Evolutionary conservation across 139 green algal species (phyloP).

Genomic region (Mesotaenium endlicherianum): DNA sequence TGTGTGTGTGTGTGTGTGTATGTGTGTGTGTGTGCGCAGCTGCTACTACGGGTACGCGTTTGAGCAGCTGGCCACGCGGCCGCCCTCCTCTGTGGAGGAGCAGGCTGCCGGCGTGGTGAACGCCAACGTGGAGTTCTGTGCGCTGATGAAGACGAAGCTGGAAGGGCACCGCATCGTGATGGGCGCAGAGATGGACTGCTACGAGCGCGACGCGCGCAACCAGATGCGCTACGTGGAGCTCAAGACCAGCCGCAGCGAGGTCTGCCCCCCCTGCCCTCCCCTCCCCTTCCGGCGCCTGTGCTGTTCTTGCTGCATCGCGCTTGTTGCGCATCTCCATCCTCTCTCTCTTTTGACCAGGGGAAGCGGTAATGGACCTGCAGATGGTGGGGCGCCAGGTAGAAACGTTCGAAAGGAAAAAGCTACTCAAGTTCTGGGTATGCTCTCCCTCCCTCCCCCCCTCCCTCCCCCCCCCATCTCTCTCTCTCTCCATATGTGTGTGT

Average conservation of each 20-base stretch:
- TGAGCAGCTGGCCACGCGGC: conserved; percentile 19
- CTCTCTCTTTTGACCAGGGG: background rate
- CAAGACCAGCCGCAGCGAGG: conserved; percentile 26
- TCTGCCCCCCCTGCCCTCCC: background rate
- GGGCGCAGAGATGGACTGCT: conserved; percentile 51
- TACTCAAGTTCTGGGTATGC: conserved; percentile 30
- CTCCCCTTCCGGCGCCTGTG: background rate
- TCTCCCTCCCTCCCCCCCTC: too few relatives aligned
- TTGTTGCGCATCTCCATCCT: background rate
- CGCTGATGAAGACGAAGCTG: conserved; percentile 46
- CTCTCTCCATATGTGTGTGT: too few relatives aligned
- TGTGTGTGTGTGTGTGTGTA: background rate
- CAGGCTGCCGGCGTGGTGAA: background rate
- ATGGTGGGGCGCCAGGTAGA: background rate
- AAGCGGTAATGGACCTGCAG: background rate
- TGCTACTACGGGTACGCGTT: conserved; percentile 49
- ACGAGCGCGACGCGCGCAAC: conserved; percentile 3
- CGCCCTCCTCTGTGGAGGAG: background rate
- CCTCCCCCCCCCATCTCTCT: too few relatives aligned
- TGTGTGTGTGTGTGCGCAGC: background rate
- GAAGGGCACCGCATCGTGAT: conserved; percentile 42
- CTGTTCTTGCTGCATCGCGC: background rate
- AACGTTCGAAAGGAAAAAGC: conserved; percentile 24
- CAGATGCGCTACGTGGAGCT: conserved; percentile 38
- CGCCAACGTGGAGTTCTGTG: conserved; percentile 48